Conservation (phyloP, 176 grass and related monocot species). For the Lolium perenne region DNA sequence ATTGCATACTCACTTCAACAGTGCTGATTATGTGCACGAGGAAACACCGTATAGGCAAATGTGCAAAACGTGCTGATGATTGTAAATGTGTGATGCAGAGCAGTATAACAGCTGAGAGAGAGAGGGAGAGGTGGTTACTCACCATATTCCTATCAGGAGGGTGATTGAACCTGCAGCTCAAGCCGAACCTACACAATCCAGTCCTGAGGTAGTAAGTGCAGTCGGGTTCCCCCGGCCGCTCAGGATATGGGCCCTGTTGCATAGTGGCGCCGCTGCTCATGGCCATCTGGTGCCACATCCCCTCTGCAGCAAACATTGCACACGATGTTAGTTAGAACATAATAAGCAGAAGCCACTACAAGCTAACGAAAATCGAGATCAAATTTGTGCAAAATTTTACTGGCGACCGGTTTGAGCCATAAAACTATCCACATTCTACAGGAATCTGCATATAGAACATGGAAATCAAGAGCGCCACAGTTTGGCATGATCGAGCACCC, state of each 20-base stretch:
- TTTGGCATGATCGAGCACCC: background rate
- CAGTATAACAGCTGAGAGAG: slow-evolving; percentile 7
- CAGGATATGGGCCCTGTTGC: slow-evolving; percentile 73
- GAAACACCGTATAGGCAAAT: background rate
- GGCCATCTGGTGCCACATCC: slow-evolving; percentile 86
- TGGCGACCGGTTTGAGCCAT: background rate
- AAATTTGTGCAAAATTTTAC: background rate
- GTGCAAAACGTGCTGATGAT: background rate
- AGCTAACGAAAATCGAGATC: slow-evolving; percentile 10
- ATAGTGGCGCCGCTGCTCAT: slow-evolving; percentile 57
- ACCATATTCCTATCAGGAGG: slow-evolving; percentile 92
- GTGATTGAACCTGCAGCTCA: slow-evolving; percentile 96
- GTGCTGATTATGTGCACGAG: slow-evolving; percentile 26
- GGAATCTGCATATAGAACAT: background rate
- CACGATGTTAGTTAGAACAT: background rate
- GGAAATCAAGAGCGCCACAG: background rate
- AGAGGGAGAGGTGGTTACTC: slow-evolving; percentile 34
- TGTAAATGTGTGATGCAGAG: slow-evolving; percentile 14
- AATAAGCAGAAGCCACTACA: background rate
- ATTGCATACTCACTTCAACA: background rate
- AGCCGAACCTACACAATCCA: slow-evolving; percentile 93
- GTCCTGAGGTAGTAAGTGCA: slow-evolving; percentile 99
- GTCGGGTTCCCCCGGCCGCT: slow-evolving; percentile 78
- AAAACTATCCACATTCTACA: slow-evolving; percentile 43
- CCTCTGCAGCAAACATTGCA: slow-evolving; percentile 59